Evolutionary conservation across 495 filamentous ascomycete species (phyloP).

Genomic region (Penicillium pancosmium): DNA sequence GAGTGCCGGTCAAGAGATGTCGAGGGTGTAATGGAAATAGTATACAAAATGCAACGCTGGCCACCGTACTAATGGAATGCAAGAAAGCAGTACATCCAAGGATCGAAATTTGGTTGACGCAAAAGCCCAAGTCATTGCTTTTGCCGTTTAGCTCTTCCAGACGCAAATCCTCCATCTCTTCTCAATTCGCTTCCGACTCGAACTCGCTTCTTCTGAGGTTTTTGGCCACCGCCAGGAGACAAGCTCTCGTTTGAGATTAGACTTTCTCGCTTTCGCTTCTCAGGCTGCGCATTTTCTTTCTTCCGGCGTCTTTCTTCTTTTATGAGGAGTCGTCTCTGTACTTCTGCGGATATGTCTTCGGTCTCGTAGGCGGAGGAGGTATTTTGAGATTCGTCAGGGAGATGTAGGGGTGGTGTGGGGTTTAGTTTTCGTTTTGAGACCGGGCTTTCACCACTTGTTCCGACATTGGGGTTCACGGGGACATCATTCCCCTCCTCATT

Average conservation of each 20-base stretch:
- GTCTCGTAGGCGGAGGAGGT: conserved; percentile 38
- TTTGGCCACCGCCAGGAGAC: conserved; percentile 11
- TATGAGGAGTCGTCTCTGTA: conserved; percentile 43
- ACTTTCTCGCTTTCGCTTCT: conserved; percentile 46
- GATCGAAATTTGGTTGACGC: not conserved
- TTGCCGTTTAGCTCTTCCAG: conserved; percentile 9
- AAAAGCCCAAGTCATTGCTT: not conserved
- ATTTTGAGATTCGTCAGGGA: not conserved
- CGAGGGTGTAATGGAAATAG: too few species aligned
- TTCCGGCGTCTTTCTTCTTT: conserved; percentile 40
- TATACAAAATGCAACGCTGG: too few species aligned
- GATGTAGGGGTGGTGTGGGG: conserved; percentile 7
- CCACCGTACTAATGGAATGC: too few species aligned
- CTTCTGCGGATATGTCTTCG: conserved; percentile 51
- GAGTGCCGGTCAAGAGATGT: too few species aligned
- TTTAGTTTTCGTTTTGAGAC: conserved; percentile 8
- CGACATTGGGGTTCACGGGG: not conserved
- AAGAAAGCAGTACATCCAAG: not conserved
- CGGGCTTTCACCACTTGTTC: not conserved
- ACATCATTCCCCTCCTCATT: conserved; percentile 11
- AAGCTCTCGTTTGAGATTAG: conserved; percentile 34
- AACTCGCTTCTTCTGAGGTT: conserved; percentile 31
- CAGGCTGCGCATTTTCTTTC: conserved; percentile 29
- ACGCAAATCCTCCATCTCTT: conserved; percentile 5
- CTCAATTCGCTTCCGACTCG: conserved; percentile 10